Evolutionary conservation across 2,329 filamentous ascomycete species (phyloP), one percentile per base, ranked within the genome.

Genomic region (Scortechinia acanthostroma): DNA sequence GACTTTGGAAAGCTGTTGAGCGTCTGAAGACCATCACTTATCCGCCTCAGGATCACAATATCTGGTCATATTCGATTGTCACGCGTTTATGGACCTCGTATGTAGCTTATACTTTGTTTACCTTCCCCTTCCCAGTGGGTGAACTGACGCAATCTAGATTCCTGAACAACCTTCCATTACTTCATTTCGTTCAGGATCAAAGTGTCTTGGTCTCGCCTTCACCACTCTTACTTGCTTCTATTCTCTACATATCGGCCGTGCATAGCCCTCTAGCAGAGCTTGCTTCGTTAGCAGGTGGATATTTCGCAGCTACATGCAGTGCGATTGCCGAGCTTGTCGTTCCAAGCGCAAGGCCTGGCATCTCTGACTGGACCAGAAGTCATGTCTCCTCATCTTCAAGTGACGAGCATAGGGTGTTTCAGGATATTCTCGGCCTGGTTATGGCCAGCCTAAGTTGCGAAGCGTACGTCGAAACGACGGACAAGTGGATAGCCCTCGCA

Each of bases 391-490:
- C n/a, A n/a, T n/a, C n/a, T n/a, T n/a, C n/a, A n/a, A n/a, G n/a
- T n/a, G n/a, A n/a, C n/a, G n/a, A n/a, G n/a, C n/a, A n/a, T n/a
- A n/a, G n/a, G n/a, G 10, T 30, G 25, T n/a, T 30, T 52, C 57
- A n/a, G 14, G 48, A 58, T 20, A 58, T 57, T 5, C 51, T 58
- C 13, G 56, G 56, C 4, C 44, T 58, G 5, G 52, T 58, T 4
- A 58, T 58, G 56, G 56, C 56, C 15, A 58, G 55, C 30, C 45
- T 58, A n/a, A 53, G 56, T 42, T 58, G 53, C 4, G 56, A 58
- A 43, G 55, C 53, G 5, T 57, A 55, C 42, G 48, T 58, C 14
- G 49, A 53, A 28, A 47, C 53, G 0, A 58, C 56, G 5, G 55
- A 53, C 3, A 51, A 50, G n/a, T 58, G 56, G 56, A 58, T 58